A percentile compares a stretch with the other conserved stretches of the same genome.
These are phyloP conservation scores for Pleurotus platypus DNA, from an alignment of 768 basidiomycete genomes.

Conservation along the genomic window DNA sequence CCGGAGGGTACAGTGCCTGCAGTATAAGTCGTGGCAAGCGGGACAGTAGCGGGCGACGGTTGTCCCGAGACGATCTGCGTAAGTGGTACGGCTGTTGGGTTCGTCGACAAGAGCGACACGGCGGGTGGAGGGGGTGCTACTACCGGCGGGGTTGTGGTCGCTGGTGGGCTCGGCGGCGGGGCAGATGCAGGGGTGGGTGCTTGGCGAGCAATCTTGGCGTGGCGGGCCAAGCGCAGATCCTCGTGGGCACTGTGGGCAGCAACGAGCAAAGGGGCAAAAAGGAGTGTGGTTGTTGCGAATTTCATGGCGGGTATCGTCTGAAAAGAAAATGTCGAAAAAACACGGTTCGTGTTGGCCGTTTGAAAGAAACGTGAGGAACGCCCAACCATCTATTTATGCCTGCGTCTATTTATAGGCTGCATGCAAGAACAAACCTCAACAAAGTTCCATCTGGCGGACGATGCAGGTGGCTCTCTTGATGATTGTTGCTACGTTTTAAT, in stretches of 20 bases:
- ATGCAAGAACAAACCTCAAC: too few species aligned
- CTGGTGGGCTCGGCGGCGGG: constrained; percentile 1
- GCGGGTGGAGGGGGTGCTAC: constrained; percentile 13
- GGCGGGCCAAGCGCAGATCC: constrained; percentile 10
- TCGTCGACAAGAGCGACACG: constrained; percentile 42
- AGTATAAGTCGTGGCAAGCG: constrained; percentile 41
- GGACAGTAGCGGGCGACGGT: constrained; percentile 35
- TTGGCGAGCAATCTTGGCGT: constrained; percentile 27
- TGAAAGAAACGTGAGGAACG: background rate
- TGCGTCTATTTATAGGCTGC: too few species aligned
- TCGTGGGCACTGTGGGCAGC: constrained; percentile 29
- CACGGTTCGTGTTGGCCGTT: constrained; percentile 25
- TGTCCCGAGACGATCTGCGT: constrained; percentile 41
- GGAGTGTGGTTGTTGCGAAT: constrained; percentile 13
- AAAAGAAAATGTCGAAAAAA: constrained; percentile 21
- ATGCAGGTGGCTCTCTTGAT: too few species aligned
- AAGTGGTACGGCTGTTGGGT: constrained; percentile 60
- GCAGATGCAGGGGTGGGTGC: constrained; percentile 15
- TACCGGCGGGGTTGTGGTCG: background rate
- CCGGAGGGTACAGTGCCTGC: constrained; percentile 48
- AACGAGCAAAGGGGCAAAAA: constrained; percentile 33
- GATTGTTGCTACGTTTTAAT: too few species aligned
- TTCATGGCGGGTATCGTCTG: constrained; percentile 3
- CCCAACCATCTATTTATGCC: background rate
- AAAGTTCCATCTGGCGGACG: too few species aligned